phyloP scores from a whole-genome alignment of 768 basidiomycete species.

The Auriscalpium orientale region DNA sequence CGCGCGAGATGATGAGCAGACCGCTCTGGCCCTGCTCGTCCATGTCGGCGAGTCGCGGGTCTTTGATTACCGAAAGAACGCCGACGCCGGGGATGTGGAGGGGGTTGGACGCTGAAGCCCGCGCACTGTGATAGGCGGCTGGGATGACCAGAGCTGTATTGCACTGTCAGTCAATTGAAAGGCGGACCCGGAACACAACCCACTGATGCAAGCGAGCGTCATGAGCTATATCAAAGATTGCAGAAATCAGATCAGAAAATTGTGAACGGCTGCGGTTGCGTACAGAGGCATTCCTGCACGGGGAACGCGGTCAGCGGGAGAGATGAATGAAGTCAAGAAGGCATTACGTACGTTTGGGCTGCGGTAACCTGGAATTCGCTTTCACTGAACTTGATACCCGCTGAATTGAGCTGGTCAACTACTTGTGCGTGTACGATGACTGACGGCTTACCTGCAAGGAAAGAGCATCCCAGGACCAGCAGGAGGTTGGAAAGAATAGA shows the following conservation, averaged over 20 bases:
- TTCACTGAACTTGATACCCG: conserved; percentile 58
- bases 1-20: conserved; percentile 68
- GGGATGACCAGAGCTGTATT: conserved; percentile 73
- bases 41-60: conserved; percentile 15
- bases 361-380: conserved; percentile 76
- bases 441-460: conserved; percentile 58
- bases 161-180: neutral
- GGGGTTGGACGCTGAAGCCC: neutral
- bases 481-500: conserved; percentile 88
- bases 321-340: neutral
- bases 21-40: conserved; percentile 30
- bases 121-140: conserved; percentile 67
- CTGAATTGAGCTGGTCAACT: conserved; percentile 19
- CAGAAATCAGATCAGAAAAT: neutral
- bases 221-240: conserved; percentile 44
- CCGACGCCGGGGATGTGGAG: neutral
- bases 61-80: conserved; percentile 7
- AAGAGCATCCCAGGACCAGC: conserved; percentile 85
- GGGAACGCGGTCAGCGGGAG: neutral
- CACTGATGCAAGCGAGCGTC: conserved; percentile 83
- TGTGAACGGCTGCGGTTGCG: neutral
- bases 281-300: conserved; percentile 10
- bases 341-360: conserved; percentile 67
- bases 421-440: neutral
- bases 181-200: conserved; percentile 19